These are phyloP conservation scores for Dioscorea zingiberensis DNA, from an alignment of 106 monocot species.

Conservation along the genomic window DNA sequence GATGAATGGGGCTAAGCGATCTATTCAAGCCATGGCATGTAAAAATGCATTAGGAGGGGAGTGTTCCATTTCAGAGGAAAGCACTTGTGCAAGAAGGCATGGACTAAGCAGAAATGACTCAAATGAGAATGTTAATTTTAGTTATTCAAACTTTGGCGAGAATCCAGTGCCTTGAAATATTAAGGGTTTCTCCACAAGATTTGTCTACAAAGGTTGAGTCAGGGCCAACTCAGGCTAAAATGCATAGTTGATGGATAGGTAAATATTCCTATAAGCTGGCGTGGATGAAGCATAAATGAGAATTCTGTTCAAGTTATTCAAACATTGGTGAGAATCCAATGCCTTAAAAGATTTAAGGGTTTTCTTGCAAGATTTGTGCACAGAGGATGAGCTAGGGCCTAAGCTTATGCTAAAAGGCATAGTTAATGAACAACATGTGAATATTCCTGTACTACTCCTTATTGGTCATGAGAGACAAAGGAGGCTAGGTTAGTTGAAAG, in stretches of 20 bases:
- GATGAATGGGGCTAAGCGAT: neutral
- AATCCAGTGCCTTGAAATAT: constrained; percentile 8
- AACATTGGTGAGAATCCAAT: too few relatives aligned
- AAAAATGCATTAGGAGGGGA: neutral
- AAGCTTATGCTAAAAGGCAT: too few relatives aligned
- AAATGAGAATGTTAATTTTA: constrained; percentile 18
- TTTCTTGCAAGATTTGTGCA: too few relatives aligned
- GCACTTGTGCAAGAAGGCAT: constrained; percentile 12
- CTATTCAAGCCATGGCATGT: neutral
- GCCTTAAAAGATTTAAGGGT: too few relatives aligned
- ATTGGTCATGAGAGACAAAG: too few relatives aligned
- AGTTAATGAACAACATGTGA: too few relatives aligned
- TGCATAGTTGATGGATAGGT: constrained; percentile 8
- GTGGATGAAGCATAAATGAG: too few relatives aligned
- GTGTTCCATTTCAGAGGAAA: constrained; percentile 11
- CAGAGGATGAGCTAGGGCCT: too few relatives aligned
- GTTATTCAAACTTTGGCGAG: constrained; percentile 17
- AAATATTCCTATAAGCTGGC: constrained; percentile 4
- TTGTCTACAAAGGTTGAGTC: constrained; percentile 13
- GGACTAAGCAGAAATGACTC: constrained; percentile 12
- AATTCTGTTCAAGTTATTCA: too few relatives aligned
- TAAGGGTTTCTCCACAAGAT: constrained; percentile 19
- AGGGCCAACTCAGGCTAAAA: constrained; percentile 9
- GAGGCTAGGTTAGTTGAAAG: too few relatives aligned
- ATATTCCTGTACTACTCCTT: too few relatives aligned